Base-by-base conservation (phyloP, 768 basidiomycete species). In the Hysterangium stoloniferum region DNA sequence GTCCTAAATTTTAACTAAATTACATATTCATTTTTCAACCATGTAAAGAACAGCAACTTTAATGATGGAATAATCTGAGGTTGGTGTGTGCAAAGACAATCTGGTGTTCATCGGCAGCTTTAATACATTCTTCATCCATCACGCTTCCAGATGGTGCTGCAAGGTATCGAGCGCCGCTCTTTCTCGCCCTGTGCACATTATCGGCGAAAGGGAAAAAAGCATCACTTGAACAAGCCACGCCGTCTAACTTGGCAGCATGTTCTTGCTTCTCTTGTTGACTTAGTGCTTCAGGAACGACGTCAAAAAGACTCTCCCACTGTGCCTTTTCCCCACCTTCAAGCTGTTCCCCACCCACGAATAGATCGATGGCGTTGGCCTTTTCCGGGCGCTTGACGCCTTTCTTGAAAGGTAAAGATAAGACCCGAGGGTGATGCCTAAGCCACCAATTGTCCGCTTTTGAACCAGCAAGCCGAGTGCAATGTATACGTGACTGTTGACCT, bases 131-230 rank as follows among this genome's bases (percentile, higher is more conserved):
- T 38, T 67, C 80, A 61, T 99, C 96, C 95, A 98, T 98, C 54
- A 99, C 92, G 58, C 89, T 93, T 42, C 96, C 96, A 44, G 84
- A 80, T 2, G 89, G 86, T 6, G 94, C 92, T 22, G 91, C 92
- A 41, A 99, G 74, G 67, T 96, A 97, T 62, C 70, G 80, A 43
- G 92, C 94, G 0, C 96, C 96, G 54, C 91, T 94, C 74, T 87
- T 84, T 66, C 78, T 75, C 45, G 91, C 89, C 38, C 96, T 76
- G 64, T 97, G 88, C 29, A 99, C 95, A 59, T 98, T 99, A 63
- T 99, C 96, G 11, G 95, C 79, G 80, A 98, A 98, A 15, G 96
- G 96, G 92, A 98, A 98, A 78, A 99, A 99, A 45, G 95, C 96
- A 58, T 99, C 96, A 54, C 90, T 93, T 28, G 89, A 88, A 68